Base-by-base conservation (phyloP, 345 rosid genomes). In the Lumnitzera littorea region DNA sequence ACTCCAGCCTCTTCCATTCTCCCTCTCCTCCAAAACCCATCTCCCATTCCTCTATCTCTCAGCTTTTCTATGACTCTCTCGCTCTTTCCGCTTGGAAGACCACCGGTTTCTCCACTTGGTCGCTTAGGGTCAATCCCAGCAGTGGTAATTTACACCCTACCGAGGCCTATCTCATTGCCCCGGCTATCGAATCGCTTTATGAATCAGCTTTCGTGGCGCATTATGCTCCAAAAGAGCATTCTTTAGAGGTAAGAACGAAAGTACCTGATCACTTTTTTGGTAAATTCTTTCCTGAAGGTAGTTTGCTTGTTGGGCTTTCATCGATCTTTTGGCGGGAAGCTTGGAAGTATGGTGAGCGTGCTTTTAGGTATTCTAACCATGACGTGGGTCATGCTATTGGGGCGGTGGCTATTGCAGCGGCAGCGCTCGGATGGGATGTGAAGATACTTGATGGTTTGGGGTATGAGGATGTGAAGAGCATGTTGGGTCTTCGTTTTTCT, bases 1-100 rank as follows among this genome's bases (percentile, higher is more conserved):
- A 91, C 20, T 70, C 82, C 50, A 82, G 82, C 67, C 69, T 88
- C 5, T 88, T 91, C 56, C 63, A 27, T 1, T 79, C 86, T 1
- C 87, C 79, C 58, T 89, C 94, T 71, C 75, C 89, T 10, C 80
- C 96, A 3, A 65, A 66, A 23, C 79, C 86, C 66, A 6, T 88
- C 48, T 71, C 89, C 0, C 61, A 76, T 29, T 53, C 92, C 24
- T 52, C 97, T 0, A 76, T 91, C 46, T 88, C 97, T 49, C 86
- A 71, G 65, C 67, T 88, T 13, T 81, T 91, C 62, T 84, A 76
- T 65, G 77, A 88, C 43, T 88, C 96, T 31, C 76, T 91, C 31
- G 89, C 97, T n/a, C 91, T 91, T 46, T 91, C 96, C 58, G 96
- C 96, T 50, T 91, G 97, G 97, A 91, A 91, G 69, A 68, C 94